These are phyloP conservation scores for Casaregolazyma suthepensis DNA, from an alignment of 1,139 yeast species.

Conservation along the genomic window DNA sequence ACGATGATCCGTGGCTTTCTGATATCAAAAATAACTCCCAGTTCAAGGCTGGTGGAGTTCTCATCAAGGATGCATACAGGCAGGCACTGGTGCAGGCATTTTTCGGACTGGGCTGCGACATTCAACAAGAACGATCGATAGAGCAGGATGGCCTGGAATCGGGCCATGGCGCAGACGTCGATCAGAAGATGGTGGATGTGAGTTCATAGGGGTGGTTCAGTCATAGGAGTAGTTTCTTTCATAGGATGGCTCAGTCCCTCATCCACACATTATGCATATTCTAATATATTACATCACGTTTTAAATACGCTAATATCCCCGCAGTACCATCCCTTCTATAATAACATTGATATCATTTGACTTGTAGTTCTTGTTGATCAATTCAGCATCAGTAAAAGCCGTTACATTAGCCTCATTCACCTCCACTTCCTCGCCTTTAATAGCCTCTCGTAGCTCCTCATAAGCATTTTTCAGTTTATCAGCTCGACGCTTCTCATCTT, in stretches of 20 bases:
- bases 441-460: slow-evolving; percentile 10
- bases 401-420: slow-evolving; percentile 28
- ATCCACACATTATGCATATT: neutral
- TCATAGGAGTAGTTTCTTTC: too few species aligned
- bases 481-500: neutral
- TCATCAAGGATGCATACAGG: slow-evolving; percentile 59
- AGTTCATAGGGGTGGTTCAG: neutral
- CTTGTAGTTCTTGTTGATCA: slow-evolving; percentile 32
- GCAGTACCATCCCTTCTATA: slow-evolving; percentile 14
- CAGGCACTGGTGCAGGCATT: slow-evolving; percentile 85
- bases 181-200: slow-evolving; percentile 8
- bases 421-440: slow-evolving; percentile 23
- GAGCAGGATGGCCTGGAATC: neutral
- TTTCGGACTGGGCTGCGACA: slow-evolving; percentile 76
- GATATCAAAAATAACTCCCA: slow-evolving; percentile 59
- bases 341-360: slow-evolving; percentile 7
- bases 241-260: too few species aligned
- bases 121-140: slow-evolving; percentile 53
- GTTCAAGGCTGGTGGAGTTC: slow-evolving; percentile 82
- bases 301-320: slow-evolving; percentile 11
- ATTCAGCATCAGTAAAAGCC: slow-evolving; percentile 29
- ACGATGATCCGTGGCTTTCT: slow-evolving; percentile 57
- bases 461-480: slow-evolving; percentile 8
- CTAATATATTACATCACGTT: neutral
- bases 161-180: neutral